Percentiles rank a stretch among this genome's conserved stretches.
Evolutionary conservation across 225 moss, liverwort and hornwort species (phyloP).

Genomic region (Sphagnum tenellum): DNA sequence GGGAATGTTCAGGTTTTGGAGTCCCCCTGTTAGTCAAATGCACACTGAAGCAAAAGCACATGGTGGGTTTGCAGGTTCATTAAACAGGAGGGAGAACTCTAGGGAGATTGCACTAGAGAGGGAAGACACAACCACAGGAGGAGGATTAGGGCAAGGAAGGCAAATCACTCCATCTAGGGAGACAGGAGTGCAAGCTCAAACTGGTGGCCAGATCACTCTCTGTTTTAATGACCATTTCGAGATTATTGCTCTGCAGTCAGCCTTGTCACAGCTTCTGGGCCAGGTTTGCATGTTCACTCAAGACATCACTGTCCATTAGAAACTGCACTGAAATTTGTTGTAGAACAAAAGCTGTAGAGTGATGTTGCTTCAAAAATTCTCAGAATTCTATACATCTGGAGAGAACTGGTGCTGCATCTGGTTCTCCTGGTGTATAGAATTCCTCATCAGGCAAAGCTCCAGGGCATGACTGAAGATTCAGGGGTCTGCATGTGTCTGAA

Average conservation of each 20-base stretch:
- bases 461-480: not conserved
- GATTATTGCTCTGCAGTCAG: slow-evolving; percentile 59
- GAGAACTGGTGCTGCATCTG: not conserved
- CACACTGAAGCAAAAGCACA: not conserved
- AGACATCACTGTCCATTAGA: not conserved
- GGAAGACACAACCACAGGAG: slow-evolving; percentile 8
- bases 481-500: not conserved
- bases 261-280: slow-evolving; percentile 59
- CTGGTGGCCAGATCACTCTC: slow-evolving; percentile 37
- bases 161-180: slow-evolving; percentile 12
- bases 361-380: no score
- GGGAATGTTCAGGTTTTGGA: not conserved
- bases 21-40: slow-evolving; percentile 13
- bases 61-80: slow-evolving; percentile 18
- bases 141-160: slow-evolving; percentile 11
- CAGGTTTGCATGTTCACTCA: slow-evolving; percentile 36
- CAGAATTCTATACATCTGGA: no score
- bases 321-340: not conserved
- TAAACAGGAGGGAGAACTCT: slow-evolving; percentile 11
- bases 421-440: not conserved
- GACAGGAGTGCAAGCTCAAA: slow-evolving; percentile 14
- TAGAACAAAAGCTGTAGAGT: no score
- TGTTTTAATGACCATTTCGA: slow-evolving; percentile 51
- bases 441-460: no score
- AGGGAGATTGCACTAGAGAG: slow-evolving; percentile 23